Base-by-base conservation (phyloP, 2,329 filamentous ascomycete genomes). In the Monosporascus sp. region DNA sequence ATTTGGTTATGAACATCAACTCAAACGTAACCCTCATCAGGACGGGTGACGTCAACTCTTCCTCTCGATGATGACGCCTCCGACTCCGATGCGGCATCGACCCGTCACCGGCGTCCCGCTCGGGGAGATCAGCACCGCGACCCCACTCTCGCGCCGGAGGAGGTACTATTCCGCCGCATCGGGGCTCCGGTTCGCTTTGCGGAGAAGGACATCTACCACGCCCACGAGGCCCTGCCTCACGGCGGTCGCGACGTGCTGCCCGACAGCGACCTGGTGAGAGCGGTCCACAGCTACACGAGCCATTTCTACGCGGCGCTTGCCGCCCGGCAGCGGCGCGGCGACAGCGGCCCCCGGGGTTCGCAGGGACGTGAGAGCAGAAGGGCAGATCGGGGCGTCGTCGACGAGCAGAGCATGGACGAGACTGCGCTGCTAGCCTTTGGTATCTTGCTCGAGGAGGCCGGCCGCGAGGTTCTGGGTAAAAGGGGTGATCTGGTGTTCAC, bases 401-500 rank as follows among this genome's bases (percentile, higher is more conserved):
- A 82, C 55, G 77, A 82, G 65, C 68, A 78, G 58, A 88, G 83
- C 67, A 83, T 93, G 81, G 87, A 93, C 64, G 89, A 90, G 72
- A 90, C 87, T 16, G 88, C 88, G 4, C 75, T 93, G 54, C 72
- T 93, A 51, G 87, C 88, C 1, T 76, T 93, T 63, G 88, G 88
- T 1, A 83, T 93, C 48, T 69, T 93, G 53, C 72, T 92, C 43
- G 88, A 93, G 70, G 89, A 93, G 69, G 80, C 82, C 3, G 77
- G 81, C 17, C 75, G 77, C 41, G 81, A 85, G 47, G 68, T 76
- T 6, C 71, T 92, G 20, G 88, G 87, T 5, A 73, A 76, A 52
- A 80, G 76, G 14, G 89, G 88, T 22, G 85, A 91, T 68, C 68
- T 90, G 48, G 86, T 87, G 1, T 87, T 93, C 64, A 83, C 86